phyloP scores from a whole-genome alignment of 148 eudicot genomes.

The Persicaria tinctoria region DNA sequence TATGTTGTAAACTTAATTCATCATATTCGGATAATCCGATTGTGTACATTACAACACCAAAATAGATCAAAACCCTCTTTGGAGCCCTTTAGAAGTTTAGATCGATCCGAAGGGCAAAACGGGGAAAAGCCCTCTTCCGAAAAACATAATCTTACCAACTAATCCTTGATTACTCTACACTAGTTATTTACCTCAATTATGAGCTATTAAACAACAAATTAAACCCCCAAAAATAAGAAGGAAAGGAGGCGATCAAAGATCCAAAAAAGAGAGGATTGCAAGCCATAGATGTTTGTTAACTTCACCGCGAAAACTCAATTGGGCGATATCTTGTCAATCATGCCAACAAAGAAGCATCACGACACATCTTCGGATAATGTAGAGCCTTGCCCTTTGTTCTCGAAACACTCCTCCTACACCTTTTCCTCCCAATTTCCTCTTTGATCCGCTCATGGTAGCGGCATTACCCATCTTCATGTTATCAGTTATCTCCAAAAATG shows the following conservation, averaged over 20 bases:
- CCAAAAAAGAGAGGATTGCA: neutral
- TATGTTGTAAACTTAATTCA: neutral
- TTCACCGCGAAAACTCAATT: neutral
- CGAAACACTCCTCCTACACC: slow-evolving; percentile 43
- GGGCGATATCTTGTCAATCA: slow-evolving; percentile 20
- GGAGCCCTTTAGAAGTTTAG: neutral
- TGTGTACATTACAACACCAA: neutral
- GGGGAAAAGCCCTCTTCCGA: neutral
- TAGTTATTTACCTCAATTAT: neutral
- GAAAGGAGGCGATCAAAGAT: neutral
- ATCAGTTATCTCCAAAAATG: neutral
- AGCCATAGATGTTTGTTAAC: neutral
- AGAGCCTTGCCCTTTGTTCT: slow-evolving; percentile 54
- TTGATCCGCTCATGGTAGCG: slow-evolving; percentile 17
- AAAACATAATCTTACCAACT: too few species aligned
- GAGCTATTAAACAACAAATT: neutral
- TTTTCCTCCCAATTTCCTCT: slow-evolving; percentile 37
- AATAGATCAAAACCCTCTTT: neutral
- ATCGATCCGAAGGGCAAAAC: neutral
- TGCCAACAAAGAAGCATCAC: slow-evolving; percentile 54
- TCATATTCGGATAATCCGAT: neutral
- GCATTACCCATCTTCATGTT: neutral
- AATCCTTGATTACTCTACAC: neutral
- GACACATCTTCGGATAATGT: slow-evolving; percentile 58
- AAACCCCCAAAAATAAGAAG: neutral